A percentile compares a stretch with the other conserved stretches of the same genome.
Conservation (phyloP, 1,139 yeast species). For the Hanseniaspora uvarum region DNA sequence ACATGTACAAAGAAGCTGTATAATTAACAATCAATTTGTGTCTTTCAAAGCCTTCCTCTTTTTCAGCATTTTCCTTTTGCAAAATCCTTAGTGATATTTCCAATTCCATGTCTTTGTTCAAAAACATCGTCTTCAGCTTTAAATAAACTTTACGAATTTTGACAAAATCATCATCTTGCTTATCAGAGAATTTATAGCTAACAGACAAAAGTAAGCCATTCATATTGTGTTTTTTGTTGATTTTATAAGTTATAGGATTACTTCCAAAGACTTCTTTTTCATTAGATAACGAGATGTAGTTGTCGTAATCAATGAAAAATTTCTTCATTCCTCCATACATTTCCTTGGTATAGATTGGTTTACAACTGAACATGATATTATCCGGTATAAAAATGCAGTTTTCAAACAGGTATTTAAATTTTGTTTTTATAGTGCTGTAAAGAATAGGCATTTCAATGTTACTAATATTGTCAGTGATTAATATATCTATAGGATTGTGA, state of each 20-base stretch:
- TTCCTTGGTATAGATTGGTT: constrained; percentile 4
- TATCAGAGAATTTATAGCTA: not conserved
- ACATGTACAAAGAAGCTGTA: constrained; percentile 12
- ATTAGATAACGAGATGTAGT: constrained; percentile 7
- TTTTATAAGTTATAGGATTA: not conserved
- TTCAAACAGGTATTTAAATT: not conserved
- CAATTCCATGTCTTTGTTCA: constrained; percentile 5
- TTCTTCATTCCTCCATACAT: not conserved
- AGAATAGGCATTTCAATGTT: not conserved
- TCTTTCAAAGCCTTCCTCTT: not conserved
- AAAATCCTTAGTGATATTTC: not conserved
- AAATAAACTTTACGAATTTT: not conserved
- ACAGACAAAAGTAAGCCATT: constrained; percentile 7
- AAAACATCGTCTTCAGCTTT: not conserved
- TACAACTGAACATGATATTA: constrained; percentile 4
- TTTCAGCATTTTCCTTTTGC: not conserved
- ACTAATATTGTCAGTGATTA: constrained; percentile 1
- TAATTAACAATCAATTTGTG: not conserved
- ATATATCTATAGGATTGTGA: not conserved
- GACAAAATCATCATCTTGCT: not conserved
- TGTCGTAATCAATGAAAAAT: not conserved
- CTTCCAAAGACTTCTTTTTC: not conserved
- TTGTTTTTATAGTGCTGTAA: not conserved
- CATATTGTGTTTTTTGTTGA: constrained; percentile 9
- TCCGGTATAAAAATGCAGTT: constrained; percentile 1